Evolutionary conservation across 495 filamentous ascomycete genomes (phyloP).

Genomic region (Rhypophila decipiens): DNA sequence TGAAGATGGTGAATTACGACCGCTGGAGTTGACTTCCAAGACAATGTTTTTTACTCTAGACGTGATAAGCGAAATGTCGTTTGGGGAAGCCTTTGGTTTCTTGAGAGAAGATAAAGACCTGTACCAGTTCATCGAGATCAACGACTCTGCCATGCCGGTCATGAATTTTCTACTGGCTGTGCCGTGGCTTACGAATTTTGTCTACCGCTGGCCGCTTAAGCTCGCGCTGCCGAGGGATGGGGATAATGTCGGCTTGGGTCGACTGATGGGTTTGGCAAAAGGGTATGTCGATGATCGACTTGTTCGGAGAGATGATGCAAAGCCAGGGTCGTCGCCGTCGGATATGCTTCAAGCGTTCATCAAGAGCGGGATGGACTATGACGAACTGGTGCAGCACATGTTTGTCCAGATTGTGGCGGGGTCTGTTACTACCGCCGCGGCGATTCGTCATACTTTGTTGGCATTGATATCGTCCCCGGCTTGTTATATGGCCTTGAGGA

Average conservation of each 20-base stretch:
- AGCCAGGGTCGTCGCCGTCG: slow-evolving; percentile 14
- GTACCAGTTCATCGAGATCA: slow-evolving; percentile 28
- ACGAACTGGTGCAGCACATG: slow-evolving; percentile 29
- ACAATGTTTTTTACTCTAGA: slow-evolving; percentile 26
- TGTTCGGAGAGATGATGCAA: not conserved
- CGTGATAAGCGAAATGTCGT: slow-evolving; percentile 24
- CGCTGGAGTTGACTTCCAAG: slow-evolving; percentile 32
- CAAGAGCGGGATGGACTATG: slow-evolving; percentile 19
- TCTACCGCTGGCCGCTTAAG: slow-evolving; percentile 47
- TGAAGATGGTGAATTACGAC: slow-evolving; percentile 29
- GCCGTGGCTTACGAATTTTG: slow-evolving; percentile 41
- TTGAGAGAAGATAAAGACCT: slow-evolving; percentile 21
- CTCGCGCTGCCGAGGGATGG: slow-evolving; percentile 50
- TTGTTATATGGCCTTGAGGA: slow-evolving; percentile 47
- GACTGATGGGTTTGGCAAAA: slow-evolving; percentile 24
- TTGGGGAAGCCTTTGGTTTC: slow-evolving; percentile 26
- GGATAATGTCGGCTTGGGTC: slow-evolving; percentile 47
- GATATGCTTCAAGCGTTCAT: slow-evolving; percentile 37
- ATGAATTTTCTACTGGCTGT: slow-evolving; percentile 36
- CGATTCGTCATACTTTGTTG: slow-evolving; percentile 46
- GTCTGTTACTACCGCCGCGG: slow-evolving; percentile 56
- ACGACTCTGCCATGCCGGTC: slow-evolving; percentile 42
- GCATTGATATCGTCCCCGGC: slow-evolving; percentile 39
- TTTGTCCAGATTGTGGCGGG: slow-evolving; percentile 49
- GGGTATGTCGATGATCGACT: not conserved